Percentiles rank a stretch among this genome's conserved stretches.
Evolutionary conservation across 2,329 filamentous ascomycete genomes (phyloP).

Genomic region (Colletotrichum horii): DNA sequence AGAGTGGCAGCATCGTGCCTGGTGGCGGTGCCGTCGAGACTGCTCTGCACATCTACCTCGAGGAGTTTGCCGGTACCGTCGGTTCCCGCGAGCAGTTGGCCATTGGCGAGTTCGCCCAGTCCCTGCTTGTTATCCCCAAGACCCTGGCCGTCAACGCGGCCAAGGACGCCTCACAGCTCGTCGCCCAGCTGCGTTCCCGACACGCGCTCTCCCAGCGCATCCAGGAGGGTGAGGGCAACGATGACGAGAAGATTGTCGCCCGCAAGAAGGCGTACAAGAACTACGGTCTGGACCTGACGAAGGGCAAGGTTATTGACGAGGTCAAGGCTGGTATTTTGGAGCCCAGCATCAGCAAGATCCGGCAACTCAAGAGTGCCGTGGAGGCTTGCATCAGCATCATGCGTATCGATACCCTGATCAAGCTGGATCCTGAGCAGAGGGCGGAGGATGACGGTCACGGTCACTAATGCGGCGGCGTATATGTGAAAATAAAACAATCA

Average conservation of each 20-base stretch:
- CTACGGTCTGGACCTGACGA: slow-evolving; percentile 90
- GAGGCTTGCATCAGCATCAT: slow-evolving; percentile 99
- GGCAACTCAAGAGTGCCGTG: slow-evolving; percentile 97
- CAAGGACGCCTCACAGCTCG: slow-evolving; percentile 93
- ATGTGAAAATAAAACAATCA: slow-evolving; percentile 10
- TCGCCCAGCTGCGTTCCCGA: slow-evolving; percentile 91
- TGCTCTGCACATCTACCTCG: slow-evolving; percentile 98
- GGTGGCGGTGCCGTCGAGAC: slow-evolving; percentile 97
- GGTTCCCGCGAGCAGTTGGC: slow-evolving; percentile 96
- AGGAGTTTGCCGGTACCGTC: slow-evolving; percentile 97
- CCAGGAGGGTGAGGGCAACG: slow-evolving; percentile 80
- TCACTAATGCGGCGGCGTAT: slow-evolving; percentile 59
- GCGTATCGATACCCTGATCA: slow-evolving; percentile 98
- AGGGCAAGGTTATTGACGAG: slow-evolving; percentile 90
- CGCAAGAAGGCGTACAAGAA: slow-evolving; percentile 99
- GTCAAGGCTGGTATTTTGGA: slow-evolving; percentile 95
- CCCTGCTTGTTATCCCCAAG: slow-evolving; percentile 93
- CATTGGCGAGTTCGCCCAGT: slow-evolving; percentile 95
- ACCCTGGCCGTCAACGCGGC: slow-evolving; percentile 96
- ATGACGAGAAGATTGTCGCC: slow-evolving; percentile 87
- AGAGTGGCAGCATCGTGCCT: slow-evolving; percentile 95
- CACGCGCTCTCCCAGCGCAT: slow-evolving; percentile 95
- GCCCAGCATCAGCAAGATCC: slow-evolving; percentile 97
- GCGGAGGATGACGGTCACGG: slow-evolving; percentile 85
- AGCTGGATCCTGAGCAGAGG: slow-evolving; percentile 88